Percentiles rank a stretch among this genome's conserved stretches.
Evolutionary conservation across 2,329 filamentous ascomycete genomes (phyloP).

Genomic region (Sporothrix inflata): DNA sequence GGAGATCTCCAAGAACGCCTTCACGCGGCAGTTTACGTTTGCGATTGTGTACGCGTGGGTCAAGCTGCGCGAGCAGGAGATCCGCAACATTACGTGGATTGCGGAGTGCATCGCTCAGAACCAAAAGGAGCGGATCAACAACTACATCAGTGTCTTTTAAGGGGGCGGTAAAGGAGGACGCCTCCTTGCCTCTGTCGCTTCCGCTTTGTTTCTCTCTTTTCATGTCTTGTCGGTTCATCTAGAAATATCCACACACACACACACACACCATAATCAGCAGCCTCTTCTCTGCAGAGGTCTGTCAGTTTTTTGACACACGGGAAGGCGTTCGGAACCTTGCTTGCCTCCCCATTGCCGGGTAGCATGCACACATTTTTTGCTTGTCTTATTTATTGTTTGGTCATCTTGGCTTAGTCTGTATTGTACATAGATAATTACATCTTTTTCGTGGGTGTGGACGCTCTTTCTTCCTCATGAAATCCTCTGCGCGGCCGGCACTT

Average conservation of each 20-base stretch:
- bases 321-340: conserved; percentile 23
- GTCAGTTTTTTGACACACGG: conserved; percentile 22
- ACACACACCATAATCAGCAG: conserved; percentile 23
- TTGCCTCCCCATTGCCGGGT: not conserved
- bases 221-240: not conserved
- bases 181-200: not conserved
- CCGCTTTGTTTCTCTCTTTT: conserved; percentile 30
- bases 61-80: conserved; percentile 98
- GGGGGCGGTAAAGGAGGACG: too few relatives aligned
- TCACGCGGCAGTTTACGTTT: conserved; percentile 94
- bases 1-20: conserved; percentile 94
- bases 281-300: conserved; percentile 12
- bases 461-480: conserved; percentile 15
- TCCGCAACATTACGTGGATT: conserved; percentile 99
- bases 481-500: not conserved
- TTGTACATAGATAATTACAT: conserved; percentile 54
- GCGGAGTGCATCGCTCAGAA: conserved; percentile 99
- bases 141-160: conserved; percentile 97
- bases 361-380: conserved; percentile 9
- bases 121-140: conserved; percentile 97
- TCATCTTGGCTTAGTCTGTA: conserved; percentile 39
- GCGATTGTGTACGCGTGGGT: conserved; percentile 98
- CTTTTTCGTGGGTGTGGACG: conserved; percentile 47
- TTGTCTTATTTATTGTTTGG: conserved; percentile 1
- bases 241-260: conserved; percentile 16